Conservation (phyloP, 2,329 filamentous ascomycete genomes). For the Aspergillus amoenus region DNA sequence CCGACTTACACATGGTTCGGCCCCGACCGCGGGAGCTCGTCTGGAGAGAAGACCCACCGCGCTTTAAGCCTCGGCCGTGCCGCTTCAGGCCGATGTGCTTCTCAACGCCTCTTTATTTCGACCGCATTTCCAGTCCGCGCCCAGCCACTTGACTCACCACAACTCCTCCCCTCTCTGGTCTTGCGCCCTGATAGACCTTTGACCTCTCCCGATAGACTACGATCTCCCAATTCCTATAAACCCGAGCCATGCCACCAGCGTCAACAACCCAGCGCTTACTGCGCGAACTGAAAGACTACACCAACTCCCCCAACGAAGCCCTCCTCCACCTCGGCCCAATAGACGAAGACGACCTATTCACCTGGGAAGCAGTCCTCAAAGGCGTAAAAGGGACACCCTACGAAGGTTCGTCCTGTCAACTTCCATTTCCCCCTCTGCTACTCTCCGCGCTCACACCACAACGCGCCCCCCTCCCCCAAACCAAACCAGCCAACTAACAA, state of each 20-base stretch:
- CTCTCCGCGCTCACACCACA: not conserved
- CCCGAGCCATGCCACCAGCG: constrained; percentile 24
- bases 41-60: constrained; percentile 13
- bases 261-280: constrained; percentile 59
- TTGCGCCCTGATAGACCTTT: not conserved
- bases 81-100: not conserved
- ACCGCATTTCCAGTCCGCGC: not conserved
- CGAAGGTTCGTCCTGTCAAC: constrained; percentile 48
- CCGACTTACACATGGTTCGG: constrained; percentile 10
- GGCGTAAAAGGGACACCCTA: constrained; percentile 60
- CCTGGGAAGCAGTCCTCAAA: constrained; percentile 61
- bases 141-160: constrained; percentile 8
- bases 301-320: constrained; percentile 55
- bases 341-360: constrained; percentile 57
- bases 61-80: constrained; percentile 15
- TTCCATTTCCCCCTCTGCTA: not conserved
- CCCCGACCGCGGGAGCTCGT: constrained; percentile 12
- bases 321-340: constrained; percentile 58
- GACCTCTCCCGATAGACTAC: not conserved
- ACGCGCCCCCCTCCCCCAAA: not conserved
- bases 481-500: not conserved
- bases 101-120: not conserved
- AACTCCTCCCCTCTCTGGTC: not conserved
- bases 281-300: constrained; percentile 61
- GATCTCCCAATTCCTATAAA: not conserved